A percentile compares a stretch with the other conserved stretches of the same genome.
phyloP scores from a whole-genome alignment of 768 basidiomycete species.

The Xerocomellus dryophilus region DNA sequence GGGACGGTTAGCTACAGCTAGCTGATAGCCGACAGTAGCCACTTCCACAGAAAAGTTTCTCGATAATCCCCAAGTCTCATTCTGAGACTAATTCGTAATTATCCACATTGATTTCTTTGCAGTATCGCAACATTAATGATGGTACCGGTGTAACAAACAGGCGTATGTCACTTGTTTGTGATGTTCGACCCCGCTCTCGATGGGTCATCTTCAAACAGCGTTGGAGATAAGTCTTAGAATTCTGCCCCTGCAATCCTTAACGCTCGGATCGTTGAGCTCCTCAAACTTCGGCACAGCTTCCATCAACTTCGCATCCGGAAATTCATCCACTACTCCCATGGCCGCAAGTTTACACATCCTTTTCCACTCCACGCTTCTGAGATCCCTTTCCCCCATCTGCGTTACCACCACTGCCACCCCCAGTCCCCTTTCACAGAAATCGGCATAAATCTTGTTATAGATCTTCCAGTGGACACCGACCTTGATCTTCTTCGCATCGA shows the following conservation, averaged over 20 bases:
- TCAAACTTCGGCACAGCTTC: constrained; percentile 20
- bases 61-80: background rate
- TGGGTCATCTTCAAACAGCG: background rate
- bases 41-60: background rate
- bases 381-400: constrained; percentile 8
- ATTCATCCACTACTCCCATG: background rate
- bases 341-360: constrained; percentile 11
- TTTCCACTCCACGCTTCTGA: constrained; percentile 16
- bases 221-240: constrained; percentile 22
- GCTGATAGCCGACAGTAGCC: no score
- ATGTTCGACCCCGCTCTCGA: background rate
- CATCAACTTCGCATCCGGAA: constrained; percentile 15
- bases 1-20: no score
- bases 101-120: background rate
- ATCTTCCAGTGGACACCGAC: constrained; percentile 17
- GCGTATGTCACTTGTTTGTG: background rate
- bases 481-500: constrained; percentile 20
- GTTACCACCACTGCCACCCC: constrained; percentile 21
- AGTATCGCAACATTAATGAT: background rate
- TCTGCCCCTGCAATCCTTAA: constrained; percentile 20
- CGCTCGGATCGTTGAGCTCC: constrained; percentile 8
- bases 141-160: background rate
- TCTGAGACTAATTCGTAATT: background rate
- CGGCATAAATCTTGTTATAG: constrained; percentile 15
- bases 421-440: constrained; percentile 11